These are phyloP conservation scores for Neltuma alba DNA, from an alignment of 306 rosid species.

Conservation along the genomic window DNA sequence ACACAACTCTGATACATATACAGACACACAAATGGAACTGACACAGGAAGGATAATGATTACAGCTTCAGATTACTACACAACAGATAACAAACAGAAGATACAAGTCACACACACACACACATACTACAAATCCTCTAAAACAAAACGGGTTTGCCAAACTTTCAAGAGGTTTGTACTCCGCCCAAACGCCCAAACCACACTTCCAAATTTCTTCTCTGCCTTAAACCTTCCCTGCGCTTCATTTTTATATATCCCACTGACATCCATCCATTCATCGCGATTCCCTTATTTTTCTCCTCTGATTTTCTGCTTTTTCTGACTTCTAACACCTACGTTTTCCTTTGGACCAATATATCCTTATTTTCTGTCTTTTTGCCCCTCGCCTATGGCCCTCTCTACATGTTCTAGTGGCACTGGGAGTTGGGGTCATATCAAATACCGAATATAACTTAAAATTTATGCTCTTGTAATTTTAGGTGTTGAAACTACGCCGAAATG, in stretches of 20 bases:
- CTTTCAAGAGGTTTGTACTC: background rate
- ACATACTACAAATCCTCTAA: background rate
- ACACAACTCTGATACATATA: no score
- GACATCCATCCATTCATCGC: background rate
- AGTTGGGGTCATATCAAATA: background rate
- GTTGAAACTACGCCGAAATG: slow-evolving; percentile 62
- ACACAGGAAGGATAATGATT: no score
- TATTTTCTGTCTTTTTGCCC: background rate
- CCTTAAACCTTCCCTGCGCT: background rate
- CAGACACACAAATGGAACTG: no score
- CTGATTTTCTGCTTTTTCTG: background rate
- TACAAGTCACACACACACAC: background rate
- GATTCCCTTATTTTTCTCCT: background rate
- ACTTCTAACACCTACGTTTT: background rate
- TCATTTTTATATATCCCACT: background rate
- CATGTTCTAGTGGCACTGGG: background rate
- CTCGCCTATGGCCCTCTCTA: background rate
- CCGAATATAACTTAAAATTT: slow-evolving; percentile 15
- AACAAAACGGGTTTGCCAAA: background rate
- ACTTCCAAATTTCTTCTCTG: background rate
- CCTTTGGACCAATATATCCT: background rate
- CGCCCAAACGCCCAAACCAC: background rate
- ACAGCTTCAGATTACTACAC: no score
- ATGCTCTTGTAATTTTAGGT: slow-evolving; percentile 59
- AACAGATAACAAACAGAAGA: no score